Base-by-base conservation (phyloP, 208 protist species). In the Leishmania arabica region DNA sequence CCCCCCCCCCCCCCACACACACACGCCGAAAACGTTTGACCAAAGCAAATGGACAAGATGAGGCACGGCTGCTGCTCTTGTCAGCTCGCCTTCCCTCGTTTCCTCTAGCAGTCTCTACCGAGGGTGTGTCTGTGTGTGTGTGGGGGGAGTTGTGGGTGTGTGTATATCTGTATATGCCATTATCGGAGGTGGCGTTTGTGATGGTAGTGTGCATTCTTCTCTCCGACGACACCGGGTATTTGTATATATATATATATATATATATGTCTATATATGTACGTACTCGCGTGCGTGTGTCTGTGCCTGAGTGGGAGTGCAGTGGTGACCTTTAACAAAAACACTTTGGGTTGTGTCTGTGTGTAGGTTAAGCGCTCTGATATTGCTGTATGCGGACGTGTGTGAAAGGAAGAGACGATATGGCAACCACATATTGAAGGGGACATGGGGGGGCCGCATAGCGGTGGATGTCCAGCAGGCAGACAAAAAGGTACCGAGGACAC, bases 241-340 rank as follows among this genome's bases (percentile, higher is more conserved):
- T 2, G 42, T 80, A n/a, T 76, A 19, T 65, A 34, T 34, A 34
- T 34, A 34, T 34, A 34, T 34, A 37, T 37, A 37, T 37, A 1
- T 65, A 1, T 21, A 40, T 6, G 45, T 7, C 2, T 66, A 24
- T 80, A n/a, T 76, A 19, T 66, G 74, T n/a, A 27, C 37, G 56
- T 68, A 2, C 34, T 4, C 64, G 73, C 51, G 49, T 73, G 65
- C 62, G 49, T 80, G 45, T 65, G 65, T 69, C 37, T 64, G 49
- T 75, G 49, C 62, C 7, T 58, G 31, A 34, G 24, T 75, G 2
- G 21, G 68, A 19, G 68, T n/a, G 68, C 7, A 15, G 68, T 73
- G 27, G 6, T 27, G 27, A 15, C 9, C 9, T 62, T 62, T 1
- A 37, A 37, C 0, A 37, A 40, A 37, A n/a, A 37, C 58, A 8